These are phyloP conservation scores for Lathyrus oleraceus DNA, from an alignment of 306 rosid species.

Conservation along the genomic window DNA sequence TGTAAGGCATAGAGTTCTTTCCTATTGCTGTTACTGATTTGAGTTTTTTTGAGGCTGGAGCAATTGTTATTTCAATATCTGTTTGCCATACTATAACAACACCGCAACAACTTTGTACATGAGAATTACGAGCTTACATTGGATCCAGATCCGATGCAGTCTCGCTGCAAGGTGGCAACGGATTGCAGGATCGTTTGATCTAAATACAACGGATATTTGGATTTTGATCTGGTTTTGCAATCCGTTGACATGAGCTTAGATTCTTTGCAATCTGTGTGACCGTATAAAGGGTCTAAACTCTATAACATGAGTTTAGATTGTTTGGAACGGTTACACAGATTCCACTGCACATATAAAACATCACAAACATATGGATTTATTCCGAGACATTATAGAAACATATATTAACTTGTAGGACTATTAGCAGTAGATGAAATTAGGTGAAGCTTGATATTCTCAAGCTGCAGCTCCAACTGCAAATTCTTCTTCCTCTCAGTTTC, in stretches of 20 bases:
- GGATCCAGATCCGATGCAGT: too few species aligned
- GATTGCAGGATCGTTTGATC: neutral
- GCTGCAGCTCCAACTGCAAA: slow-evolving; percentile 38
- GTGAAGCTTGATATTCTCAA: slow-evolving; percentile 29
- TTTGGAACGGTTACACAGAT: too few species aligned
- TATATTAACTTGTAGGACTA: neutral
- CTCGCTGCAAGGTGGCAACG: neutral
- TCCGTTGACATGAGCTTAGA: neutral
- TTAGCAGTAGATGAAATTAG: slow-evolving; percentile 10
- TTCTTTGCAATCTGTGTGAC: neutral
- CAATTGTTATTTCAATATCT: neutral
- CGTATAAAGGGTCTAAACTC: neutral
- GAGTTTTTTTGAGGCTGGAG: neutral
- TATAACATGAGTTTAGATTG: neutral
- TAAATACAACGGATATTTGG: neutral
- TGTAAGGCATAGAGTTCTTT: neutral
- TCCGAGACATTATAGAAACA: neutral
- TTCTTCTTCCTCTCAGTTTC: slow-evolving; percentile 39
- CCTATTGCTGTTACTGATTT: neutral
- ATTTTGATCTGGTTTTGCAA: neutral
- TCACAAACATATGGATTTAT: neutral
- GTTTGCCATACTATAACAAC: too few species aligned
- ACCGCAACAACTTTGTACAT: too few species aligned
- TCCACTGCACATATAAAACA: neutral
- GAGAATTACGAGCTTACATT: too few species aligned